Evolutionary conservation across 306 rosid species (phyloP).

Genomic region (Pueraria montana): DNA sequence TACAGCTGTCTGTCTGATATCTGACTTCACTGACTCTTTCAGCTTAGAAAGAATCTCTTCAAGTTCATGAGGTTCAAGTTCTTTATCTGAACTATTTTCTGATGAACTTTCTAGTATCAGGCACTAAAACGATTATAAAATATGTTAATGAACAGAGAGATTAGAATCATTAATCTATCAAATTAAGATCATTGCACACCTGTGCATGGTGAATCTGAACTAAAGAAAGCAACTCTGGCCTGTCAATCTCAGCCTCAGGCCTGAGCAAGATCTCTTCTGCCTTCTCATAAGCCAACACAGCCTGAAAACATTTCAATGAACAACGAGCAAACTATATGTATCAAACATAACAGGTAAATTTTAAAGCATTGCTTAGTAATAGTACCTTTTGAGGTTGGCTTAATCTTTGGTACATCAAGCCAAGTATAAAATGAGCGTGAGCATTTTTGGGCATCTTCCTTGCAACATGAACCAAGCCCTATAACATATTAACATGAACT

Average conservation of each 20-base stretch:
- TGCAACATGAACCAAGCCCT: constrained; percentile 98
- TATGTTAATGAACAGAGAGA: constrained; percentile 53
- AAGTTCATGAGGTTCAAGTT: constrained; percentile 86
- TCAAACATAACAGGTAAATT: constrained; percentile 31
- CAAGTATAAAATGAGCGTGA: constrained; percentile 96
- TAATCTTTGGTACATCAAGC: constrained; percentile 95
- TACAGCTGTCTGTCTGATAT: constrained; percentile 89
- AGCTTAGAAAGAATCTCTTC: constrained; percentile 82
- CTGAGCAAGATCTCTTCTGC: constrained; percentile 86
- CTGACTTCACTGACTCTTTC: constrained; percentile 78
- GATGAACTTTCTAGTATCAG: constrained; percentile 79
- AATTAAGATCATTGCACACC: constrained; percentile 69
- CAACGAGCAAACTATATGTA: constrained; percentile 1
- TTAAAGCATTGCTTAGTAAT: constrained; percentile 25
- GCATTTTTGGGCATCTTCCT: constrained; percentile 98
- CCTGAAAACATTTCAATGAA: constrained; percentile 58
- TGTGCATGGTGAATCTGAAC: constrained; percentile 98
- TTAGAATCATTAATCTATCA: constrained; percentile 42
- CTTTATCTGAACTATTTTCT: constrained; percentile 78
- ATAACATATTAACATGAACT: constrained; percentile 43
- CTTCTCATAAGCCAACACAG: constrained; percentile 85
- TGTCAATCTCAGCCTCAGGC: constrained; percentile 77
- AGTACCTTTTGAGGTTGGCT: constrained; percentile 87
- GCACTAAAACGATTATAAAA: constrained; percentile 72
- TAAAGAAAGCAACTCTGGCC: constrained; percentile 87